Base-by-base conservation (phyloP, 2,329 filamentous ascomycete genomes). In the Dothideomycetes sp. region DNA sequence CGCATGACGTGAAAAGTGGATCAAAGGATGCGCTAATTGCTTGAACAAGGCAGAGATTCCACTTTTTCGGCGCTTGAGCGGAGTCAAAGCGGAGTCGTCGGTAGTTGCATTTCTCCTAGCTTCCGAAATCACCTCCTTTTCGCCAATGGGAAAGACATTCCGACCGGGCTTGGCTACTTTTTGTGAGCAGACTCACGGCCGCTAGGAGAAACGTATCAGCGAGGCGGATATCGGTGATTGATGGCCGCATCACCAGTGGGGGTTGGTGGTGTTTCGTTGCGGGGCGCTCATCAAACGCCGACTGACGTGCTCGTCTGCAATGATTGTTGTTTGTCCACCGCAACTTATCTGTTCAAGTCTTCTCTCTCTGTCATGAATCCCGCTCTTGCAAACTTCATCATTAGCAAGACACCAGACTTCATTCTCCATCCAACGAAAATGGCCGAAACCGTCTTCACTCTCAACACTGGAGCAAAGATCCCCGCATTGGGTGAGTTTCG, bases 391-490 rank as follows among this genome's bases (percentile, higher is more conserved):
- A 52, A 56, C 37, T 52, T 52, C 43, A 54, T 55, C 34, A 47
- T 55, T 38, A 47, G 44, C 19, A 45, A 42, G 22, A 54, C 52
- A 35, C 51, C 54, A 24, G 38, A 52, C 22, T 43, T 51, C 39
- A 54, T 52, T 37, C 42, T 47, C 29, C 40, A 52, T 45, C 52
- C 52, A 19, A 45, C 47, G 35, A 53, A 51, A 45, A 52, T 56
- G 43, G 36, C 52, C 30, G 47, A 53, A 10, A 58, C 49, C 18
- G 41, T 47, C 3, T 57, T 60, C 43, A 55, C 55, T 8, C 50
- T 61, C 43, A 60, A 61, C 51, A 60, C 56, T 33, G 58, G 58
- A 43, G 56, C 57, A 3, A 57, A 55, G 37, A 62, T 61, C 37
- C 59, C 59, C 3, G 54, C 57, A 14, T 49, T 62, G 4, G 59